Evolutionary conservation across 345 rosid species (phyloP), one percentile per base, ranked within the genome.

Genomic region (Euphorbia lathyris): DNA sequence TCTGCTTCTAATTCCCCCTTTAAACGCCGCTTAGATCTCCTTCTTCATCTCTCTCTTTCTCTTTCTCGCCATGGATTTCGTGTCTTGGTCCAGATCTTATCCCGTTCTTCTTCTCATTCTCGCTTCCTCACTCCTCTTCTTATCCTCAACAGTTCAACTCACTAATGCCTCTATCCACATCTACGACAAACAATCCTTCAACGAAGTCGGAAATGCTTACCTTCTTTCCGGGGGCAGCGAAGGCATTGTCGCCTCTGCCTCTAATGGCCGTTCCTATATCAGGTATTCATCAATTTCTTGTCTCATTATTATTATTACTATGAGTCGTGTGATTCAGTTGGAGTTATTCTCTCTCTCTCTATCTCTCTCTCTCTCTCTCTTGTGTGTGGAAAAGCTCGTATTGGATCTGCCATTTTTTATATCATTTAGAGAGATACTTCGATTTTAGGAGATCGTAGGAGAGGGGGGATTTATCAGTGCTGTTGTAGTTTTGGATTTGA

Each of bases 141-240:
- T 66, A 55, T 71, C 70, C 60, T 52, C 71, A 9, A 29, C 58
- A 42, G 30, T 30, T 32, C 19, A 73, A 6, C 56, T 78, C 68
- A 51, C 67, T n/a, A 58, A 72, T 42, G 86, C 90, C 62, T 95
- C 99, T 71, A 78, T 80, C 73, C 99, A 95, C 87, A 66, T 77
- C 77, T 92, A 95, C 84, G 43, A 69, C 52, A 79, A 79, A 5
- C 84, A 86, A 53, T 71, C 86, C 51, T 92, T 95, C 85, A 75
- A 69, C 56, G 96, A 90, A 74, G 92, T 88, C 68, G 99, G 99
- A 71, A 95, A 87, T 63, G 77, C 96, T 58, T 86, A 79, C 74
- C 96, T 95, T 73, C 93, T 95, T 72, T 80, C 94, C 58, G 99
- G 99, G 53, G 99, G 97, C 73, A 95, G 99, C 84, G 99, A 95